phyloP scores from a whole-genome alignment of 202 grass and related monocot genomes.

The Zoysia matrella region DNA sequence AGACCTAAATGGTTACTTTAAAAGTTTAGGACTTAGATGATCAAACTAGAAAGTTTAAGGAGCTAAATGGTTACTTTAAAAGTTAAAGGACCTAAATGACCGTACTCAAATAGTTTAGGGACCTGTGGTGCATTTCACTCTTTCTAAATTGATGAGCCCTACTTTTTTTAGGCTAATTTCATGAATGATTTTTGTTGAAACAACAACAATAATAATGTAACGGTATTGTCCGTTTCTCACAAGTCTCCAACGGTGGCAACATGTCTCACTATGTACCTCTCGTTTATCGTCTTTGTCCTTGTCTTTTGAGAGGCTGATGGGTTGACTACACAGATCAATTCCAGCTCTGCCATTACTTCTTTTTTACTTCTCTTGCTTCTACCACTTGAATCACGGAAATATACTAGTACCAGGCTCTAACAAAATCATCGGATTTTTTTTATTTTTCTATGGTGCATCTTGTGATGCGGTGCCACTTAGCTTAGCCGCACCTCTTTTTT shows the following conservation, averaged over 20 bases:
- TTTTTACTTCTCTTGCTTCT: conserved; percentile 20
- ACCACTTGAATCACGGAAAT: conserved; percentile 26
- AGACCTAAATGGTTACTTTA: too few relatives aligned
- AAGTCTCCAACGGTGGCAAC: conserved; percentile 27
- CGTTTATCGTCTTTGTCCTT: conserved; percentile 10
- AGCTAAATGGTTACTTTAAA: too few relatives aligned
- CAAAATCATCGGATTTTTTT: conserved; percentile 28
- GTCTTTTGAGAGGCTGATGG: conserved; percentile 14
- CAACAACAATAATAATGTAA: neutral
- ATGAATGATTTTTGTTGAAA: neutral
- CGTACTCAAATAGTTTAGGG: too few relatives aligned
- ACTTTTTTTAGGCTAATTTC: conserved; percentile 25
- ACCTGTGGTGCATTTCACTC: too few relatives aligned
- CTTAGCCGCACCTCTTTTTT: neutral
- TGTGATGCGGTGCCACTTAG: conserved; percentile 44
- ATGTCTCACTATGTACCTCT: conserved; percentile 34
- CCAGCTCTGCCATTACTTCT: conserved; percentile 8
- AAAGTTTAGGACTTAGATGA: too few relatives aligned
- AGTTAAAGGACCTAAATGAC: too few relatives aligned
- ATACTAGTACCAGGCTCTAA: neutral
- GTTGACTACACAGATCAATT: conserved; percentile 45
- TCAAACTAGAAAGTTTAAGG: too few relatives aligned
- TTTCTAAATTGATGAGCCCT: conserved; percentile 7
- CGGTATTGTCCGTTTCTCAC: conserved; percentile 17
- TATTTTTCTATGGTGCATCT: conserved; percentile 20